Base-by-base conservation (phyloP, 2,329 filamentous ascomycete genomes). In the Alternaria triticimaculans region DNA sequence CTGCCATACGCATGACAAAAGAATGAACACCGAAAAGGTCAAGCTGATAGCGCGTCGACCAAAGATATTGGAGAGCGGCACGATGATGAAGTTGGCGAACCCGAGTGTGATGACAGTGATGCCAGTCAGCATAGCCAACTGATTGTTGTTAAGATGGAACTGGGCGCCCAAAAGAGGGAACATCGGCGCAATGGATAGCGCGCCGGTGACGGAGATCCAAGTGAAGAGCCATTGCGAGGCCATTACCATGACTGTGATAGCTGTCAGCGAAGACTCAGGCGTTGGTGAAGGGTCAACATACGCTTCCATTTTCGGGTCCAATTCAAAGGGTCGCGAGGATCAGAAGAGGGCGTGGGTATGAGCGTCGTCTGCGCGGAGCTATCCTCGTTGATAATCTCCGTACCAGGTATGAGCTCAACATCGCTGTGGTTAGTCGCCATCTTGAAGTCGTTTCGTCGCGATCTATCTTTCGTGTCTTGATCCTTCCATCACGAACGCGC, bases 101-200 rank as follows among this genome's bases (percentile, higher is more conserved):
- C 82, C 82, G 1, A 83, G 76, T 2, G 80, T 81, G 50, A 84
- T 80, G 41, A 84, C 80, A 45, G 80, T 83, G 26, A 82, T 75
- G 0, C 82, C 82, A 3, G 81, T 82, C 7, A 83, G 73, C 15
- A 83, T 71, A 6, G 75, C 78, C 2, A 83, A 69, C 56, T 82
- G 80, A 18, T 77, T 79, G 60, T 81, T 77, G 62, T 78, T 74
- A 48, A 83, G 77, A 30, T 80, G 75, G 46, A 82, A 83, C 45
- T 82, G 78, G 44, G 72, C 58, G 3, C 78, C 80, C 1, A 83
- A 74, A 9, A 82, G 72, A 2, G 81, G 80, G 58, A 83, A 83
- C 74, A 83, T 79, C 2, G 81, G 82, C 2, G 81, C 81, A 28
- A 83, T 77, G 4, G 80, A 83, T 3, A 83, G 72, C 5, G 81